Percentiles rank a stretch among this genome's conserved stretches.
These are phyloP conservation scores for Graphium sp. DNA, from an alignment of 2,329 filamentous ascomycete genomes.

Conservation along the genomic window DNA sequence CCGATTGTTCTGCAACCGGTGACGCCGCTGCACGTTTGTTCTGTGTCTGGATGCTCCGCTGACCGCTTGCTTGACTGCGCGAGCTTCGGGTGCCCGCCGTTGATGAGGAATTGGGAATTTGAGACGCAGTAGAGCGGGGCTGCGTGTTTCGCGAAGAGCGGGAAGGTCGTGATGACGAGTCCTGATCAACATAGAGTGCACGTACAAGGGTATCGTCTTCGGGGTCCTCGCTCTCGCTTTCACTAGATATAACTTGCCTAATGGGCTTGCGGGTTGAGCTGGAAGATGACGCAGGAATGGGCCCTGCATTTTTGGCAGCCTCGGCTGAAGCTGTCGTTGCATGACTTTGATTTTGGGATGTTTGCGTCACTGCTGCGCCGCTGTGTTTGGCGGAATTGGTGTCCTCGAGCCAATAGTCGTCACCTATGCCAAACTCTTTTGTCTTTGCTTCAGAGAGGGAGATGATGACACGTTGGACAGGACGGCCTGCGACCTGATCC, in stretches of 20 bases:
- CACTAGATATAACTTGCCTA: too few species aligned
- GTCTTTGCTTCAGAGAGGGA: slow-evolving; percentile 52
- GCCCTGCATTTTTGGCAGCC: too few species aligned
- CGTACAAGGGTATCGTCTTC: too few species aligned
- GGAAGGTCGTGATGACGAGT: too few species aligned
- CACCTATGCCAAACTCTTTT: slow-evolving; percentile 58
- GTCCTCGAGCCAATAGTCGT: slow-evolving; percentile 59
- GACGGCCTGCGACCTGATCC: slow-evolving; percentile 27
- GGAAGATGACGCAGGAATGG: too few species aligned
- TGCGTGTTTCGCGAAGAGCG: too few species aligned
- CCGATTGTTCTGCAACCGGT: slow-evolving; percentile 12
- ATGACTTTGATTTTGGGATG: slow-evolving; percentile 5
- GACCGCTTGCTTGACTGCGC: too few species aligned
- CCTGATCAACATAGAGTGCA: too few species aligned
- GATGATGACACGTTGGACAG: slow-evolving; percentile 42
- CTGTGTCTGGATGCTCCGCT: slow-evolving; percentile 5
- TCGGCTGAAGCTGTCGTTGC: slow-evolving; percentile 6
- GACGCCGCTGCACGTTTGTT: slow-evolving; percentile 17
- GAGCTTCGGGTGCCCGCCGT: slow-evolving; percentile 5
- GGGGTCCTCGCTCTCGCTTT: too few species aligned
- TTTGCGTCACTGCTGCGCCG: slow-evolving; percentile 10
- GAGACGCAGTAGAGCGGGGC: too few species aligned
- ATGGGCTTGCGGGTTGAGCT: too few species aligned
- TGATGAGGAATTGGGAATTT: background rate
- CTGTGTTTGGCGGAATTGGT: slow-evolving; percentile 11